These are phyloP conservation scores for Paramarasmius palmivorus DNA, from an alignment of 1,284 basidiomycete species.

Conservation along the genomic window DNA sequence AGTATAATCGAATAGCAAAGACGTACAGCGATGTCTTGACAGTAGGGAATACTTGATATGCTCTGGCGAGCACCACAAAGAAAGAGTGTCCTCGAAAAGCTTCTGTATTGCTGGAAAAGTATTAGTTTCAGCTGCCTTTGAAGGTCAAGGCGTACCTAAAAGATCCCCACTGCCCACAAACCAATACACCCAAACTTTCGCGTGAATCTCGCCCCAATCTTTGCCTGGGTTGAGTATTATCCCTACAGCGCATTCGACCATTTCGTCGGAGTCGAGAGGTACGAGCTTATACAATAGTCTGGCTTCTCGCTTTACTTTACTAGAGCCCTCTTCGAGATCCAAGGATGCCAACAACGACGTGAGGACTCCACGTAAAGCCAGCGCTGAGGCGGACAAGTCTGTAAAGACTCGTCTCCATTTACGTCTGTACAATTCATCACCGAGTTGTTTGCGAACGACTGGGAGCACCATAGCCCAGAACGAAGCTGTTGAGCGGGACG, in stretches of 20 bases:
- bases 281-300: slow-evolving; percentile 55
- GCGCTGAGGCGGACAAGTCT: slow-evolving; percentile 48
- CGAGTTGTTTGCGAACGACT: slow-evolving; percentile 46
- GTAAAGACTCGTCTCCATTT: slow-evolving; percentile 55
- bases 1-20: not conserved
- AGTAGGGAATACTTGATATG: slow-evolving; percentile 76
- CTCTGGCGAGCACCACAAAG: slow-evolving; percentile 66
- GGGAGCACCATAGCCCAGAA: slow-evolving; percentile 59
- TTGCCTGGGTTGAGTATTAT: slow-evolving; percentile 44
- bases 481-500: slow-evolving; percentile 57
- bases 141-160: not conserved
- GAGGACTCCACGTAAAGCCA: slow-evolving; percentile 56
- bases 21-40: slow-evolving; percentile 66
- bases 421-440: slow-evolving; percentile 18
- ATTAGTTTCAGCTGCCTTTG: not conserved
- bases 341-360: slow-evolving; percentile 58
- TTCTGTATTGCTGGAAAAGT: slow-evolving; percentile 42
- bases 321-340: slow-evolving; percentile 36
- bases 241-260: slow-evolving; percentile 53
- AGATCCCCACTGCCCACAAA: slow-evolving; percentile 50
- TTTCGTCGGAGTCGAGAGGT: slow-evolving; percentile 40
- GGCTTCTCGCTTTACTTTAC: slow-evolving; percentile 50
- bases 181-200: slow-evolving; percentile 66
- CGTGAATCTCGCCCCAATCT: slow-evolving; percentile 58
- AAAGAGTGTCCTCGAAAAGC: slow-evolving; percentile 49